A percentile compares a stretch with the other conserved stretches of the same genome.
Conservation (phyloP, 2,329 filamentous ascomycete genomes). For the Fusarium pseudonygamai region DNA sequence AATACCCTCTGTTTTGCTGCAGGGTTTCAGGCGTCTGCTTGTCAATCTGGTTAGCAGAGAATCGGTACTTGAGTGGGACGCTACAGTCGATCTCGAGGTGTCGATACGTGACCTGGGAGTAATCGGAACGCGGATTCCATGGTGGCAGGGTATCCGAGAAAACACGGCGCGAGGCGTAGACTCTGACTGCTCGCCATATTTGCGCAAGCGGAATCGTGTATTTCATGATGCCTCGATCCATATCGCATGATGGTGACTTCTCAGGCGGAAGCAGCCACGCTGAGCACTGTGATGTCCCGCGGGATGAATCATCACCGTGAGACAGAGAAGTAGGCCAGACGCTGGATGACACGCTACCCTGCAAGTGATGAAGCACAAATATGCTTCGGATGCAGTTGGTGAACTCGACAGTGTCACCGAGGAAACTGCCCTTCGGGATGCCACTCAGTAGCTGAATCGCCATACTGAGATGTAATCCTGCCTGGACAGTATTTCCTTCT, state of each 20-base stretch:
- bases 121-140: background rate
- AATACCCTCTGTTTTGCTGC: background rate
- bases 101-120: background rate
- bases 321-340: background rate
- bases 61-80: background rate
- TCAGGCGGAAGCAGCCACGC: background rate
- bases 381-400: background rate
- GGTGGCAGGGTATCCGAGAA: background rate
- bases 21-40: background rate
- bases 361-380: background rate
- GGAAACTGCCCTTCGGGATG: accelerated
- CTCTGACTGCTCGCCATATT: background rate
- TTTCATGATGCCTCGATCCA: background rate
- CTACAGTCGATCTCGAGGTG: constrained; percentile 1
- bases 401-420: background rate
- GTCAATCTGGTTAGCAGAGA: background rate
- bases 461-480: background rate
- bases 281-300: background rate
- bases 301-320: background rate
- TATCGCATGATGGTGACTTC: background rate
- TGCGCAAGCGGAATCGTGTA: background rate
- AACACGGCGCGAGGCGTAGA: background rate
- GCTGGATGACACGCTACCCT: background rate
- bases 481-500: background rate
- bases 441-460: background rate